Percentiles rank a stretch among this genome's conserved stretches.
These are phyloP conservation scores for Simmondsia chinensis DNA, from an alignment of 148 eudicot species.

Conservation along the genomic window DNA sequence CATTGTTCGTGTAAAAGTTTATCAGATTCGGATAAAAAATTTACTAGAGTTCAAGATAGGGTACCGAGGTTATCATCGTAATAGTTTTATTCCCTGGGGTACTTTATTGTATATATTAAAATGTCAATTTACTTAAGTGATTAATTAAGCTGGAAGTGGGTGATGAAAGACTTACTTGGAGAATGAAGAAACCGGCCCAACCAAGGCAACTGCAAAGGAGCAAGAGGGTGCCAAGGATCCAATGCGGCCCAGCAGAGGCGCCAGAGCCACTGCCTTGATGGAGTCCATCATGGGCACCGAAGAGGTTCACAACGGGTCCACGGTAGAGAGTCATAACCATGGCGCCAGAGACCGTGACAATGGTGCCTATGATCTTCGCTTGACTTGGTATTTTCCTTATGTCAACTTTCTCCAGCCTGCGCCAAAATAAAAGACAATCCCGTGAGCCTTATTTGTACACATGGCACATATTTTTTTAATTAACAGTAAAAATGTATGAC, in stretches of 20 bases:
- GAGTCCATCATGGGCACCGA: constrained; percentile 17
- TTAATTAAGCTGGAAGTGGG: not conserved
- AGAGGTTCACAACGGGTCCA: constrained; percentile 40
- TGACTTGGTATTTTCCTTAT: constrained; percentile 44
- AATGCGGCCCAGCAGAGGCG: constrained; percentile 23
- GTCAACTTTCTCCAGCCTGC: constrained; percentile 50
- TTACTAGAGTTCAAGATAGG: too few species aligned
- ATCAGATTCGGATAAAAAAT: too few species aligned
- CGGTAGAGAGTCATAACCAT: constrained; percentile 47
- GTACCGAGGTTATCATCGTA: too few species aligned
- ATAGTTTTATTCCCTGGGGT: too few species aligned
- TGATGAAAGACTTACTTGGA: constrained; percentile 31
- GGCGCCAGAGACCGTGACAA: constrained; percentile 52
- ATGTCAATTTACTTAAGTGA: too few species aligned
- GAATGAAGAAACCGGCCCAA: constrained; percentile 54
- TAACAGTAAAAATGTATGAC: constrained; percentile 3
- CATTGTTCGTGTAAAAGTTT: too few species aligned
- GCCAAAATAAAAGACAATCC: too few species aligned
- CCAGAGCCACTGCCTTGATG: constrained; percentile 4
- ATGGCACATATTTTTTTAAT: too few species aligned
- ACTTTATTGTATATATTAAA: too few species aligned
- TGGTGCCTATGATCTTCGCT: constrained; percentile 52
- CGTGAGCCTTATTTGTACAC: too few species aligned
- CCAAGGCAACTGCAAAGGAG: constrained; percentile 43
- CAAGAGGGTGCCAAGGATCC: constrained; percentile 45